Conservation (phyloP, 306 rosid species). For the Argentina anserina region DNA sequence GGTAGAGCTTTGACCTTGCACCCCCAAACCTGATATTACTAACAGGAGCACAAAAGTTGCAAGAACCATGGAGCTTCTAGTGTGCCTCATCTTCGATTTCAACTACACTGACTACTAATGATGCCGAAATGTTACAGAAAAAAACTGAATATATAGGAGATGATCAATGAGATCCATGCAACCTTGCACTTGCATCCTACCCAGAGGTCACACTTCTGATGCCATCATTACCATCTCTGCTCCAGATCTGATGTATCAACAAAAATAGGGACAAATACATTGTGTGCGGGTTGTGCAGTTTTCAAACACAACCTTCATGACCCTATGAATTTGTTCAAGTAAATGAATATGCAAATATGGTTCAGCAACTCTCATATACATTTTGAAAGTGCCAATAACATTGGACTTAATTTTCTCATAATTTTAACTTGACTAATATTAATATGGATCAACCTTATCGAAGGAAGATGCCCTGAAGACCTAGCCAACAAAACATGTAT, state of each 20-base stretch:
- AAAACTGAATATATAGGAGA: constrained; percentile 31
- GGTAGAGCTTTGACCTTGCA: constrained; percentile 33
- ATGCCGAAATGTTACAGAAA: neutral
- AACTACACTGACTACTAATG: neutral
- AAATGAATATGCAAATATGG: neutral
- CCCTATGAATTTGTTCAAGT: constrained; percentile 11
- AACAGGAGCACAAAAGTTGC: constrained; percentile 30
- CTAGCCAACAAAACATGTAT: neutral
- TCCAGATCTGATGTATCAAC: neutral
- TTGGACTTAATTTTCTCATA: neutral
- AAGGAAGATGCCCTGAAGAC: neutral
- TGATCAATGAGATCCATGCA: neutral
- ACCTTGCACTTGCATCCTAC: constrained; percentile 39
- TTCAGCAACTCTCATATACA: neutral
- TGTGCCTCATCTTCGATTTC: constrained; percentile 33
- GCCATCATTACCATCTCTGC: constrained; percentile 23
- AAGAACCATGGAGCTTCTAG: constrained; percentile 15
- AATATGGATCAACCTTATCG: neutral
- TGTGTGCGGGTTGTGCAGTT: constrained; percentile 31
- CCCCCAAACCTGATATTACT: constrained; percentile 26
- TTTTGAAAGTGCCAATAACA: neutral
- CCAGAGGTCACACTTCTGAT: constrained; percentile 37
- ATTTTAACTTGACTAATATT: neutral
- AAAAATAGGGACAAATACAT: neutral
- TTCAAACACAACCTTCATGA: constrained; percentile 45